phyloP scores from a whole-genome alignment of 495 filamentous ascomycete genomes.

The Penicillium coffeae region DNA sequence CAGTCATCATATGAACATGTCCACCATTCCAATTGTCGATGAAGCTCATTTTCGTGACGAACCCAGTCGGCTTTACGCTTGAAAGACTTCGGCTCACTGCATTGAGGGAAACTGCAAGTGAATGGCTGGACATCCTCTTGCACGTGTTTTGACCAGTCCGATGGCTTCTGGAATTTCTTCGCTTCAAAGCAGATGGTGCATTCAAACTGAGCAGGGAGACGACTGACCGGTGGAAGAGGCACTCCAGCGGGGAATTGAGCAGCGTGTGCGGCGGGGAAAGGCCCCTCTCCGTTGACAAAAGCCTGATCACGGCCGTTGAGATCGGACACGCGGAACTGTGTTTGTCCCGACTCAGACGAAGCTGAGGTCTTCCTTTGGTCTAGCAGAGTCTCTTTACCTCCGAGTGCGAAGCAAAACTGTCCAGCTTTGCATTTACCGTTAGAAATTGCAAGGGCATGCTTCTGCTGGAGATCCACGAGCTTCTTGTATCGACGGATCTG shows the following conservation, averaged over 20 bases:
- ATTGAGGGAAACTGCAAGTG: constrained; percentile 85
- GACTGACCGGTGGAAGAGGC: constrained; percentile 72
- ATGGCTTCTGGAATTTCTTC: constrained; percentile 90
- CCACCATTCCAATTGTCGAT: constrained; percentile 93
- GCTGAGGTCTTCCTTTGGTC: constrained; percentile 44
- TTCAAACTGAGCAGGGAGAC: constrained; percentile 86
- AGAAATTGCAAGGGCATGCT: constrained; percentile 58
- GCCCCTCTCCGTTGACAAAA: constrained; percentile 60
- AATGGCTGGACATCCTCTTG: constrained; percentile 95
- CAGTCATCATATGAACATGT: constrained; percentile 78
- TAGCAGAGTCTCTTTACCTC: constrained; percentile 53
- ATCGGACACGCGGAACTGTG: constrained; percentile 48
- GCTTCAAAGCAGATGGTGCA: constrained; percentile 86
- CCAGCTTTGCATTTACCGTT: constrained; percentile 55
- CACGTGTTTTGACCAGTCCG: constrained; percentile 97
- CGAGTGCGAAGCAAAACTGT: constrained; percentile 59
- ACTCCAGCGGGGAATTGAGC: constrained; percentile 77
- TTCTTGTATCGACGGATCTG: constrained; percentile 76
- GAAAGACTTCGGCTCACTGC: constrained; percentile 87
- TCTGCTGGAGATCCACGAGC: constrained; percentile 66
- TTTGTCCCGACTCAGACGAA: constrained; percentile 40
- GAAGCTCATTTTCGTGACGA: constrained; percentile 89
- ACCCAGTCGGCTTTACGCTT: constrained; percentile 99
- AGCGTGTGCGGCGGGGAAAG: constrained; percentile 58
- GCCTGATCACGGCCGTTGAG: constrained; percentile 59